Conservation (phyloP, 148 eudicot species). For the Cornus controversa region DNA sequence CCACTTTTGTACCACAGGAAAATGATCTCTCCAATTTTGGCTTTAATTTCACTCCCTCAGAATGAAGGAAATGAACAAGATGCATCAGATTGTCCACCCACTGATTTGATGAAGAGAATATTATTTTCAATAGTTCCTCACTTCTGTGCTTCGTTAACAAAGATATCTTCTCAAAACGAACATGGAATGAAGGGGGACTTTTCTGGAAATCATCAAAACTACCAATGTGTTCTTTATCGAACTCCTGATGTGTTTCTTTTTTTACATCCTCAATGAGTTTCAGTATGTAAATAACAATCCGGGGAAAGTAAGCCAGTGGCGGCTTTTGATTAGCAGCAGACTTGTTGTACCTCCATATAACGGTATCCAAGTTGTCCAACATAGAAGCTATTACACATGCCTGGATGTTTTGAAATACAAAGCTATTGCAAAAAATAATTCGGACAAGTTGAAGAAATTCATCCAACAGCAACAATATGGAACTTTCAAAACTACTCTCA, state of each 20-base stretch:
- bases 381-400: constrained; percentile 68
- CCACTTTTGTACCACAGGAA: constrained; percentile 59
- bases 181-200: constrained; percentile 41
- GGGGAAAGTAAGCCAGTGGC: constrained; percentile 78
- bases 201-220: constrained; percentile 30
- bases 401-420: constrained; percentile 63
- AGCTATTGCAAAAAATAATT: constrained; percentile 46
- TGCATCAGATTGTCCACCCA: constrained; percentile 87
- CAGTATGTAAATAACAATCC: constrained; percentile 57
- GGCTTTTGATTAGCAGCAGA: constrained; percentile 50
- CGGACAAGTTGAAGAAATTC: constrained; percentile 77
- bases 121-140: constrained; percentile 58
- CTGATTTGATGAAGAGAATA: constrained; percentile 62
- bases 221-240: constrained; percentile 26
- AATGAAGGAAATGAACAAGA: constrained; percentile 71
- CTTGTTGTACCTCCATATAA: constrained; percentile 58
- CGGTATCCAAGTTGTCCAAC: constrained; percentile 55
- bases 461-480: constrained; percentile 54
- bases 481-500: constrained; percentile 65
- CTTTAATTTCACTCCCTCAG: constrained; percentile 77
- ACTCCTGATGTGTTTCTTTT: constrained; percentile 40
- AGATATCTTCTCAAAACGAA: constrained; percentile 35
- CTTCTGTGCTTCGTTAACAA: constrained; percentile 50
- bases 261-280: constrained; percentile 71
- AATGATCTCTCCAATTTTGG: constrained; percentile 74